Conservation (phyloP, 2,329 filamentous ascomycete genomes). For the Basipetospora chlamydospora region DNA sequence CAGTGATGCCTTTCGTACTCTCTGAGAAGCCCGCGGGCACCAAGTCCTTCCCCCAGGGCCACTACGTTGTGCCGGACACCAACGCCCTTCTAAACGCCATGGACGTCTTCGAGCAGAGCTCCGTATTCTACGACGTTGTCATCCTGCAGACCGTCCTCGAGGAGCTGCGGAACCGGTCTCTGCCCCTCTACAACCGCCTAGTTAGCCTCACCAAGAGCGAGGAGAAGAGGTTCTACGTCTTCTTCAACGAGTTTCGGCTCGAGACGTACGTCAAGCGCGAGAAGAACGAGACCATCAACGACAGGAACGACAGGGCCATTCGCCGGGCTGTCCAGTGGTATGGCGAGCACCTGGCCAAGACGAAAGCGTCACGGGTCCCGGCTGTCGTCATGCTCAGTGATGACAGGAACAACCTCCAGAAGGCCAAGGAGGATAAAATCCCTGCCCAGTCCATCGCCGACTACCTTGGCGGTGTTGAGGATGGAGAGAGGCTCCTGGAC, state of each 20-base stretch:
- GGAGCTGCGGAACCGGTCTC: slow-evolving; percentile 82
- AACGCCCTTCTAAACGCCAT: slow-evolving; percentile 92
- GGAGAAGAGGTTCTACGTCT: slow-evolving; percentile 95
- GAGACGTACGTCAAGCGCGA: slow-evolving; percentile 75
- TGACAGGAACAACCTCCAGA: slow-evolving; percentile 73
- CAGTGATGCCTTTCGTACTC: slow-evolving; percentile 71
- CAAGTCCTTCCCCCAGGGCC: slow-evolving; percentile 66
- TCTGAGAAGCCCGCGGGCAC: slow-evolving; percentile 80
- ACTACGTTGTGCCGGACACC: slow-evolving; percentile 91
- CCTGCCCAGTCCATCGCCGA: slow-evolving; percentile 52
- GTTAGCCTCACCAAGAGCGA: slow-evolving; percentile 86
- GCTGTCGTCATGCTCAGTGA: slow-evolving; percentile 88
- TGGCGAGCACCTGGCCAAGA: slow-evolving; percentile 57
- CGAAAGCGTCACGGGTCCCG: slow-evolving; percentile 48
- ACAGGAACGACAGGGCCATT: slow-evolving; percentile 88
- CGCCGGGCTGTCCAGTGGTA: slow-evolving; percentile 84
- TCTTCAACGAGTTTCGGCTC: slow-evolving; percentile 94
- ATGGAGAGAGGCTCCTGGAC: slow-evolving; percentile 74
- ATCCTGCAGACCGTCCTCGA: slow-evolving; percentile 93
- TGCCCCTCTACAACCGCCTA: slow-evolving; percentile 89
- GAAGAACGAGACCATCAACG: slow-evolving; percentile 77
- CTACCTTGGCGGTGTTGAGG: slow-evolving; percentile 73
- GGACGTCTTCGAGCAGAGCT: slow-evolving; percentile 89
- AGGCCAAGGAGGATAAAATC: slow-evolving; percentile 64
- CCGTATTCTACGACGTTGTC: slow-evolving; percentile 91